Conservation (phyloP, 2,329 filamentous ascomycete species). For the Pseudopyricularia javanii region DNA sequence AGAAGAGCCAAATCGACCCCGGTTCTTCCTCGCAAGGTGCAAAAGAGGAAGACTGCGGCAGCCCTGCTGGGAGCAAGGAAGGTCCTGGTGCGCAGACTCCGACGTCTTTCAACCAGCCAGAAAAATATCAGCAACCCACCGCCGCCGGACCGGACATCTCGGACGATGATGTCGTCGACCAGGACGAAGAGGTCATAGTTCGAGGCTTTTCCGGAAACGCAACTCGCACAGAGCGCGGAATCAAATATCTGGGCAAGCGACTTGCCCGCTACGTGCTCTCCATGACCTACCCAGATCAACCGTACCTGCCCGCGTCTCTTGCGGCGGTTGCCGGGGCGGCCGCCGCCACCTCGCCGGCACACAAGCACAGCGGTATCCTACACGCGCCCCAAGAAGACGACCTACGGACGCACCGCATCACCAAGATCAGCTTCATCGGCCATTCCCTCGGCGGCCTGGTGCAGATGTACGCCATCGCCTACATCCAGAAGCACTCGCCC, state of each 20-base stretch:
- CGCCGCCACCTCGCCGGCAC: constrained; percentile 25
- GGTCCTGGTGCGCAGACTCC: neutral
- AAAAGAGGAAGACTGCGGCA: neutral
- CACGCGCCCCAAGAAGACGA: constrained; percentile 15
- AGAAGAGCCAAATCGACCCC: constrained; percentile 1
- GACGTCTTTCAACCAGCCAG: constrained; percentile 1
- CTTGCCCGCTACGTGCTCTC: constrained; percentile 82
- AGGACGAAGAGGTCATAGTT: constrained; percentile 78
- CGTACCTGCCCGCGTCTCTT: constrained; percentile 58
- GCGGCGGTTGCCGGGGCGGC: constrained; percentile 19
- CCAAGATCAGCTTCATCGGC: constrained; percentile 88
- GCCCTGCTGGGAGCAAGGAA: neutral
- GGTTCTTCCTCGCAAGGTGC: constrained; percentile 3
- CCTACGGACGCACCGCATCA: constrained; percentile 63
- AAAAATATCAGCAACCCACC: neutral
- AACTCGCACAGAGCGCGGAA: constrained; percentile 82
- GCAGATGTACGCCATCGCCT: constrained; percentile 89
- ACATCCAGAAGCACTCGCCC: constrained; percentile 92
- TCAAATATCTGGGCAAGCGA: constrained; percentile 92
- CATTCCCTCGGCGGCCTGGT: constrained; percentile 85
- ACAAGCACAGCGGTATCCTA: constrained; percentile 42
- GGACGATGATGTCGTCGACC: constrained; percentile 43
- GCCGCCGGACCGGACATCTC: neutral
- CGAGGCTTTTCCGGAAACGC: constrained; percentile 84
- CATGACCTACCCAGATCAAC: constrained; percentile 89